These are phyloP conservation scores for Plantago ovata DNA, from an alignment of 257 asterid genomes.

Conservation along the genomic window DNA sequence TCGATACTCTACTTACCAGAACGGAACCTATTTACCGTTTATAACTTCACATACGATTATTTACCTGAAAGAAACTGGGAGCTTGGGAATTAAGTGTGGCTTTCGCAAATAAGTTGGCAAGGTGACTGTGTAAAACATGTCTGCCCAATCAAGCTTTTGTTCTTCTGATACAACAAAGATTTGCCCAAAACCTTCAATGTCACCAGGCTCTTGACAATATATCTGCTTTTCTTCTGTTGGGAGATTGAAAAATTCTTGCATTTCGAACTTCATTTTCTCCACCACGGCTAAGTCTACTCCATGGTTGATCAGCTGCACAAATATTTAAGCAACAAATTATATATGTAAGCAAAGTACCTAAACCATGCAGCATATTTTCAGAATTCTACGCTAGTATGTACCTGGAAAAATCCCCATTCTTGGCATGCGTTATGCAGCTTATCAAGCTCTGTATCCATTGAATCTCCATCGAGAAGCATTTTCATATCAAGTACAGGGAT, in stretches of 20 bases:
- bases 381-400: conserved; percentile 7
- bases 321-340: background rate
- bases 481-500: no score
- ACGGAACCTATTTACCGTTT: background rate
- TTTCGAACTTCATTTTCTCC: conserved; percentile 34
- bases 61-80: conserved; percentile 50
- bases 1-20: background rate
- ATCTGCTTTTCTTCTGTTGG: conserved; percentile 51
- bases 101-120: conserved; percentile 36
- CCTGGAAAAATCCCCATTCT: conserved; percentile 70
- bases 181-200: conserved; percentile 56
- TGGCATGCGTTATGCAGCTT: conserved; percentile 41
- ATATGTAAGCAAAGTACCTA: no score
- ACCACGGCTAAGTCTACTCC: conserved; percentile 33
- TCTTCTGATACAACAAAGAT: conserved; percentile 52
- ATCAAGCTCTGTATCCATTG: conserved; percentile 38
- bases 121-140: conserved; percentile 28
- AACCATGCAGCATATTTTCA: background rate
- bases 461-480: no score
- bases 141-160: conserved; percentile 68
- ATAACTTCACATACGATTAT: background rate
- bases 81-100: conserved; percentile 45
- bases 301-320: conserved; percentile 47
- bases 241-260: conserved; percentile 46
- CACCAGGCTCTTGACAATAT: conserved; percentile 27